Evolutionary conservation across 805 yeast genomes (phyloP).

Genomic region (Candida xiaguanensis): DNA sequence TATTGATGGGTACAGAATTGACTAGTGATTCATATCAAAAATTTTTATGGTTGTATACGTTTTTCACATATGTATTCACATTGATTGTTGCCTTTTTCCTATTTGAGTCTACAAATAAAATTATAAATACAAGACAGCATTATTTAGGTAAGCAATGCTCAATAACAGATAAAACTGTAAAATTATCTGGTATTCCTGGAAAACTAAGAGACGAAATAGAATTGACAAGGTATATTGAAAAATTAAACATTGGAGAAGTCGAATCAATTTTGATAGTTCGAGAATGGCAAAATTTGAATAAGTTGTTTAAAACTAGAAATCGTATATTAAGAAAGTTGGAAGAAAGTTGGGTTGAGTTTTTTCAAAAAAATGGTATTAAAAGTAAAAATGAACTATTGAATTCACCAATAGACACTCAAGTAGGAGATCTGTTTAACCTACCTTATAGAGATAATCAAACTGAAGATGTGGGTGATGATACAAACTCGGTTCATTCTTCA

Average conservation of each 20-base stretch:
- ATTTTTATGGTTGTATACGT: conserved; percentile 81
- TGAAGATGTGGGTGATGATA: neutral
- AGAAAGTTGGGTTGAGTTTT: conserved; percentile 65
- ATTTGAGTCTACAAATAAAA: conserved; percentile 65
- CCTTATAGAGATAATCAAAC: conserved; percentile 12
- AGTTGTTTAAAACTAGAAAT: conserved; percentile 57
- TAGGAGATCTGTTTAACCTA: conserved; percentile 23
- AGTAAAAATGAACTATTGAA: conserved; percentile 26
- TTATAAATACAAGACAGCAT: conserved; percentile 73
- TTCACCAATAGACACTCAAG: conserved; percentile 21
- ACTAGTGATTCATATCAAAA: conserved; percentile 39
- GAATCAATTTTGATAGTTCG: conserved; percentile 74
- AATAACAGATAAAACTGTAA: conserved; percentile 85
- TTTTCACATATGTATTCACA: conserved; percentile 85
- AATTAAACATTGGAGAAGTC: conserved; percentile 76
- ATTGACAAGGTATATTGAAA: conserved; percentile 70
- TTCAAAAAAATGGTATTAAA: conserved; percentile 35
- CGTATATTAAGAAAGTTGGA: conserved; percentile 57
- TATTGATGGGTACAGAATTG: conserved; percentile 11
- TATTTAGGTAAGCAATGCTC: conserved; percentile 85
- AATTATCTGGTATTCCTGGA: conserved; percentile 85
- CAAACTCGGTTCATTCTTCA: conserved; percentile 11
- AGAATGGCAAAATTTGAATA: conserved; percentile 78
- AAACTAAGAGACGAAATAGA: conserved; percentile 69
- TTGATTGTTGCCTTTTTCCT: conserved; percentile 56